Conservation (phyloP, 208 protist genomes). For the Leishmania gerbilli region DNA sequence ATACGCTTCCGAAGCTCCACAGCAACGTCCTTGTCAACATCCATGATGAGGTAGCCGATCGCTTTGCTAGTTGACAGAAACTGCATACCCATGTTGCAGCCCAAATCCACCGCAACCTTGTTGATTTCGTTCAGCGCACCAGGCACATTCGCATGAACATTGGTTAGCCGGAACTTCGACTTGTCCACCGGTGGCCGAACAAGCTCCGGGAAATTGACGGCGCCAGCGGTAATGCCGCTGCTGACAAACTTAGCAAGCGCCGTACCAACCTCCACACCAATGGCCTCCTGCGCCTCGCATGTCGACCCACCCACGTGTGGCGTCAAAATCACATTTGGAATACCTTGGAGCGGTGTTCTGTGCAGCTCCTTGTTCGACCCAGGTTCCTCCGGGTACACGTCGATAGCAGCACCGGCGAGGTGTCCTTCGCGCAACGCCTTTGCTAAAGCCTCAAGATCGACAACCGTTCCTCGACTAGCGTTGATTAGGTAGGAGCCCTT, state of each 20-base stretch:
- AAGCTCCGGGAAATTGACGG: slow-evolving; percentile 94
- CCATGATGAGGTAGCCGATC: slow-evolving; percentile 87
- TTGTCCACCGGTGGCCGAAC: slow-evolving; percentile 46
- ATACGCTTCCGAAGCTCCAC: slow-evolving; percentile 48
- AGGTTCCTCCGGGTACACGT: slow-evolving; percentile 94
- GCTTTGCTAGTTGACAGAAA: slow-evolving; percentile 64
- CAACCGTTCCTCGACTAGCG: slow-evolving; percentile 76
- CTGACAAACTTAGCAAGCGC: slow-evolving; percentile 89
- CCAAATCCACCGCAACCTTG: slow-evolving; percentile 80
- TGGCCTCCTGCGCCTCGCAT: slow-evolving; percentile 90
- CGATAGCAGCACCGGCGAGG: slow-evolving; percentile 87
- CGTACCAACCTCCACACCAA: slow-evolving; percentile 89
- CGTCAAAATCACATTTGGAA: slow-evolving; percentile 94
- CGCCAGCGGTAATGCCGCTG: slow-evolving; percentile 70
- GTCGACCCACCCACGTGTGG: slow-evolving; percentile 95
- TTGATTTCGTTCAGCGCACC: slow-evolving; percentile 92
- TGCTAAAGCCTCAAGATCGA: slow-evolving; percentile 85
- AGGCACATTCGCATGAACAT: slow-evolving; percentile 92
- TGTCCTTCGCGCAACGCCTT: slow-evolving; percentile 71
- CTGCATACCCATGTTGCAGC: slow-evolving; percentile 86
- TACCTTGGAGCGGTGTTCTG: slow-evolving; percentile 72
- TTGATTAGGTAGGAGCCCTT: slow-evolving; percentile 87
- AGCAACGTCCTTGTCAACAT: slow-evolving; percentile 64
- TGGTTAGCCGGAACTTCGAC: slow-evolving; percentile 80
- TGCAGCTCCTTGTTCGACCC: slow-evolving; percentile 45